Evolutionary conservation across 495 filamentous ascomycete genomes (phyloP).

Genomic region (Stereocaulon alpinum): DNA sequence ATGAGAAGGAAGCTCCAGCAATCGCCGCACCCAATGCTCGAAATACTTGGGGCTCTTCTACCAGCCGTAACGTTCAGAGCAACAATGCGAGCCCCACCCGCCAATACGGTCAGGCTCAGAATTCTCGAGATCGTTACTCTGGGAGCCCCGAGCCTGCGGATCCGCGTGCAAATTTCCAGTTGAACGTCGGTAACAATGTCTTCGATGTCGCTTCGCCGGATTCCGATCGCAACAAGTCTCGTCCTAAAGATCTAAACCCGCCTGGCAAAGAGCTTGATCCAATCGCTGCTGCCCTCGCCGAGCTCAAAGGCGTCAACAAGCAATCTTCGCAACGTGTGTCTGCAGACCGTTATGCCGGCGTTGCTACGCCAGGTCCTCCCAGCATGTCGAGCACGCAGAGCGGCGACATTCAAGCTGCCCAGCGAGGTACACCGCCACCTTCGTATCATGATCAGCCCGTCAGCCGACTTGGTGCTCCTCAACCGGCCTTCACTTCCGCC

Average conservation of each 20-base stretch:
- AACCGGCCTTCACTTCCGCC: slow-evolving; percentile 81
- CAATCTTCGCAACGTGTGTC: slow-evolving; percentile 69
- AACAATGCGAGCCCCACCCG: slow-evolving; percentile 29
- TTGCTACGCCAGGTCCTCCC: slow-evolving; percentile 68
- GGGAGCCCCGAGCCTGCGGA: slow-evolving; percentile 84
- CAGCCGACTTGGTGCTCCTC: slow-evolving; percentile 75
- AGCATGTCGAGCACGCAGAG: slow-evolving; percentile 43
- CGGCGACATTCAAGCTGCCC: slow-evolving; percentile 36
- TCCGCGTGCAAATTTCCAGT: slow-evolving; percentile 81
- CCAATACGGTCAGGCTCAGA: slow-evolving; percentile 15
- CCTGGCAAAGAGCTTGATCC: slow-evolving; percentile 56
- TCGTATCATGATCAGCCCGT: slow-evolving; percentile 64
- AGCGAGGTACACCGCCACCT: slow-evolving; percentile 68
- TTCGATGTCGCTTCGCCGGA: slow-evolving; percentile 91
- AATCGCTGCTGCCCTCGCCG: slow-evolving; percentile 84
- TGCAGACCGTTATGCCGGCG: slow-evolving; percentile 86
- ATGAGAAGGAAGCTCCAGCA: slow-evolving; percentile 55
- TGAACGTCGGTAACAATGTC: slow-evolving; percentile 95
- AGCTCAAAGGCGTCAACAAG: slow-evolving; percentile 79
- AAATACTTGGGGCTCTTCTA: slow-evolving; percentile 33
- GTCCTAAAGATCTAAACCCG: slow-evolving; percentile 20
- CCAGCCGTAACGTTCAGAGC: slow-evolving; percentile 21
- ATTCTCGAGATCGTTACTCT: slow-evolving; percentile 26
- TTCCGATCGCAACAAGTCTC: slow-evolving; percentile 29
- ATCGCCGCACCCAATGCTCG: slow-evolving; percentile 25